phyloP scores from a whole-genome alignment of 2,329 filamentous ascomycete genomes.

The Trichophyton equinum region DNA sequence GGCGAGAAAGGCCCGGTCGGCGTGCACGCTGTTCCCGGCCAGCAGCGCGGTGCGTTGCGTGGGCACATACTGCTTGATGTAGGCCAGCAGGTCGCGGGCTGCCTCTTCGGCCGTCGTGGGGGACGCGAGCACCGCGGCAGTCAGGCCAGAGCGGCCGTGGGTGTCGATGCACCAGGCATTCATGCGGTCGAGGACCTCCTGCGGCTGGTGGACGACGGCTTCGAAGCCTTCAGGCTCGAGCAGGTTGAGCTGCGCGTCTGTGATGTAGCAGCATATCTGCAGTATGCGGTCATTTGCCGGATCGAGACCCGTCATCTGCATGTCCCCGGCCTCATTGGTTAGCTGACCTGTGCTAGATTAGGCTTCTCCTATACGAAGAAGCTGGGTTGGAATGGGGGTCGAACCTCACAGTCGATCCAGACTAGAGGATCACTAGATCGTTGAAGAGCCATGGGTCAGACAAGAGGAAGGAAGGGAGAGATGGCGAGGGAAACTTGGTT shows the following conservation, averaged over 20 bases:
- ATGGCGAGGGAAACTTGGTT: neutral
- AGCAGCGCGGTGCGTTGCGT: slow-evolving; percentile 56
- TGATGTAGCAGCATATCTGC: slow-evolving; percentile 86
- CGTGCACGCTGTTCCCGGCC: slow-evolving; percentile 88
- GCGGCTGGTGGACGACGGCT: slow-evolving; percentile 60
- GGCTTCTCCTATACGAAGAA: no score
- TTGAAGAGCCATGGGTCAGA: slow-evolving; percentile 28
- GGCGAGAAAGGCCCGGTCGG: slow-evolving; percentile 69
- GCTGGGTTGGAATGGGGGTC: neutral
- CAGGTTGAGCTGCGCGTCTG: slow-evolving; percentile 62
- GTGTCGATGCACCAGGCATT: slow-evolving; percentile 78
- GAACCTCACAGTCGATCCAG: slow-evolving; percentile 71
- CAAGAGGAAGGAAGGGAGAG: neutral
- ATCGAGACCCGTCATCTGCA: slow-evolving; percentile 82
- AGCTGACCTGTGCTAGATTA: neutral
- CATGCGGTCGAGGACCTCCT: slow-evolving; percentile 62
- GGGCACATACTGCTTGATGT: slow-evolving; percentile 62
- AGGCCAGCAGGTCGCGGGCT: slow-evolving; percentile 58
- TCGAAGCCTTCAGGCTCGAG: slow-evolving; percentile 70
- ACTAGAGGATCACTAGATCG: slow-evolving; percentile 56
- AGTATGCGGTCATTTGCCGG: slow-evolving; percentile 70
- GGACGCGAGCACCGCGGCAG: slow-evolving; percentile 60
- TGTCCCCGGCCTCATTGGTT: neutral
- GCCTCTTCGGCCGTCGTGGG: slow-evolving; percentile 59
- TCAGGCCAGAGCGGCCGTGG: slow-evolving; percentile 71